A percentile compares a stretch with the other conserved stretches of the same genome.
Evolutionary conservation across 108 stramenopile genomes (phyloP).

Genomic region (Discostella pseudostelligera): DNA sequence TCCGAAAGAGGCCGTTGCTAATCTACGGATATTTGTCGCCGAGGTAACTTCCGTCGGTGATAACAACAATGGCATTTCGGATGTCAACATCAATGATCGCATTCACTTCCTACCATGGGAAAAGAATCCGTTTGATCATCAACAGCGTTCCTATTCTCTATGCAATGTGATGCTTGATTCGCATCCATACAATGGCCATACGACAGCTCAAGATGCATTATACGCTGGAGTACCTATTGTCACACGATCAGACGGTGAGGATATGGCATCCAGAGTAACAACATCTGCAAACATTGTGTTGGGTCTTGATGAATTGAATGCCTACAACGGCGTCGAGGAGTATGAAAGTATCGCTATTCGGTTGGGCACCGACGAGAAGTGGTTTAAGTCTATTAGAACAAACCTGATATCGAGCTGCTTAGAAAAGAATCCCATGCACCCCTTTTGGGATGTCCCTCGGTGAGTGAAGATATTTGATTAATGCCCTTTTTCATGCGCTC

Average conservation of each 20-base stretch:
- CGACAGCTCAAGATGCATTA: conserved; percentile 79
- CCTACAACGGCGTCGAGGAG: conserved; percentile 55
- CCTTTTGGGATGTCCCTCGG: conserved; percentile 84
- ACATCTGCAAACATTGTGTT: conserved; percentile 79
- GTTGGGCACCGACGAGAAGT: conserved; percentile 53
- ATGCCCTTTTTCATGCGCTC: neutral
- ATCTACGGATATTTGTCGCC: conserved; percentile 66
- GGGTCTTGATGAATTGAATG: conserved; percentile 78
- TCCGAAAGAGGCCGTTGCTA: conserved; percentile 57
- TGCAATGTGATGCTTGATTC: conserved; percentile 87
- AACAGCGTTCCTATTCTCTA: conserved; percentile 70
- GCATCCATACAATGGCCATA: conserved; percentile 85
- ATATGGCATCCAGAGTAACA: conserved; percentile 80
- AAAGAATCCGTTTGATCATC: conserved; percentile 83
- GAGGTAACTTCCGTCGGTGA: conserved; percentile 33
- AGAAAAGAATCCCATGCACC: conserved; percentile 83
- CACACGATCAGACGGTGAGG: conserved; percentile 80
- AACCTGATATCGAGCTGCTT: conserved; percentile 65
- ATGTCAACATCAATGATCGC: conserved; percentile 50
- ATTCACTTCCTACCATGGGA: conserved; percentile 83
- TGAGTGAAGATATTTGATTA: conserved; percentile 49
- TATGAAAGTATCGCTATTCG: conserved; percentile 75
- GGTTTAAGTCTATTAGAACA: conserved; percentile 52
- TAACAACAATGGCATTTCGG: conserved; percentile 32
- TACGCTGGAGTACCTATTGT: conserved; percentile 85